A percentile compares a stretch with the other conserved stretches of the same genome.
These are phyloP conservation scores for Cordia subcordata DNA, from an alignment of 257 asterid genomes.

Conservation along the genomic window DNA sequence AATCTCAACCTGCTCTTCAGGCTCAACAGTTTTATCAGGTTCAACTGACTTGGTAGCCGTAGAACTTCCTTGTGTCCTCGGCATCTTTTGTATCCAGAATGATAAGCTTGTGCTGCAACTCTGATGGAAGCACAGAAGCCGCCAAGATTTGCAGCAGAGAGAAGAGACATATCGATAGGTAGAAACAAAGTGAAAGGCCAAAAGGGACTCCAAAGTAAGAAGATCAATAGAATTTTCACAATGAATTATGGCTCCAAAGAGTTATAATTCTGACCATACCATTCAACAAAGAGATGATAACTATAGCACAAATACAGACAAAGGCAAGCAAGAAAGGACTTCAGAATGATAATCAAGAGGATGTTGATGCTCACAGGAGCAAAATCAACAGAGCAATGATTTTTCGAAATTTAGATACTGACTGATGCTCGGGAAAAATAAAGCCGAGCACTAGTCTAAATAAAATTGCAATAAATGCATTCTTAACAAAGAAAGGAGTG, in stretches of 20 bases:
- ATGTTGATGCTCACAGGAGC: conserved; percentile 27
- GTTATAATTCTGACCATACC: conserved; percentile 38
- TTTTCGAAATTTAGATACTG: too few relatives aligned
- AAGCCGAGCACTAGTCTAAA: conserved; percentile 23
- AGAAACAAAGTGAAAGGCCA: conserved; percentile 63
- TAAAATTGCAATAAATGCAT: conserved; percentile 47
- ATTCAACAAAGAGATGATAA: conserved; percentile 23
- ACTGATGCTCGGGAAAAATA: too few relatives aligned
- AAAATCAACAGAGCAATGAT: too few relatives aligned
- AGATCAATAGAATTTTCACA: conserved; percentile 62
- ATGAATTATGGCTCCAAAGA: conserved; percentile 66
- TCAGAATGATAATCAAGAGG: conserved; percentile 43
- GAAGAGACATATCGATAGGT: conserved; percentile 14
- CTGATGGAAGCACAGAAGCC: conserved; percentile 69
- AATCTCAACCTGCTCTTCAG: conserved; percentile 69
- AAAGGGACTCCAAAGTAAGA: conserved; percentile 61
- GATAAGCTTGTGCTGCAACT: conserved; percentile 65
- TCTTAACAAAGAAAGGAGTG: conserved; percentile 15
- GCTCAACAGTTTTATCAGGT: conserved; percentile 28
- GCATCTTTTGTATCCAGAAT: conserved; percentile 66
- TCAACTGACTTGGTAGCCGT: conserved; percentile 35
- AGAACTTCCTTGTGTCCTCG: conserved; percentile 55
- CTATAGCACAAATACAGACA: conserved; percentile 45
- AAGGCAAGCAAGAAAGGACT: conserved; percentile 62
- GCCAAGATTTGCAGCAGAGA: too few relatives aligned